These are phyloP conservation scores for Penicillium oxalicum DNA, from an alignment of 2,329 filamentous ascomycete species.

Conservation along the genomic window DNA sequence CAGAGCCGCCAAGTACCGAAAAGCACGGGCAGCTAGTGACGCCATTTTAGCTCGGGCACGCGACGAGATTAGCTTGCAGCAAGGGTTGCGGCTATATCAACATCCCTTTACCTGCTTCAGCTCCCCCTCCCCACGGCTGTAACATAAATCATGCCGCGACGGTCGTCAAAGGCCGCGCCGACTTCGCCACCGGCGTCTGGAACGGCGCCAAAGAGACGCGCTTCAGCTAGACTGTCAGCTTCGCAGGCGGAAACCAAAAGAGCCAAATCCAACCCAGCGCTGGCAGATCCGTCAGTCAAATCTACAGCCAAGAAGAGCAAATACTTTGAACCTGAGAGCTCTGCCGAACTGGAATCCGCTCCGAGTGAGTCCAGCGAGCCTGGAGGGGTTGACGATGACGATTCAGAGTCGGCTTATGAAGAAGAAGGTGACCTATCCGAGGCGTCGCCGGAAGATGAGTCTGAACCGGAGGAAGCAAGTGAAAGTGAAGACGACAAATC, in stretches of 20 bases:
- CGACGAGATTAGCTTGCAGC: too few relatives aligned
- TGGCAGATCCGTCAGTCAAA: conserved; percentile 18
- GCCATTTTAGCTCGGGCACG: too few relatives aligned
- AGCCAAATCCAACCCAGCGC: conserved; percentile 23
- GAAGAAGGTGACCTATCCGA: conserved; percentile 15
- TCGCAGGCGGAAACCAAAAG: conserved; percentile 27
- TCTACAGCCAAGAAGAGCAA: conserved; percentile 46
- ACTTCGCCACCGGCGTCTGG: conserved; percentile 26
- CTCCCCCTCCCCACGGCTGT: neutral
- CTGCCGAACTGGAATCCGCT: conserved; percentile 19
- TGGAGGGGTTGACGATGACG: conserved; percentile 59
- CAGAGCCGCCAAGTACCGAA: too few relatives aligned
- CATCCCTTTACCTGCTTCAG: neutral
- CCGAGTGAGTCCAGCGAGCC: conserved; percentile 55
- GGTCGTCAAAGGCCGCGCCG: conserved; percentile 35
- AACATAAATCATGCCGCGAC: conserved; percentile 27
- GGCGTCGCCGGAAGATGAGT: conserved; percentile 6
- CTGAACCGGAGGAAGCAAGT: conserved; percentile 15
- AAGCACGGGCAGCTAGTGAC: too few relatives aligned
- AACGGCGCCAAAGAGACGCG: conserved; percentile 31
- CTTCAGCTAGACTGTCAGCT: conserved; percentile 28
- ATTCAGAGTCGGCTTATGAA: conserved; percentile 46
- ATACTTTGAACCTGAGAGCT: conserved; percentile 44
- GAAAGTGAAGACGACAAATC: conserved; percentile 12
- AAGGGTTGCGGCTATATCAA: too few relatives aligned